Evolutionary conservation across 2,329 filamentous ascomycete genomes (phyloP), one percentile per base, ranked within the genome.

Genomic region (Bertia moriformis): DNA sequence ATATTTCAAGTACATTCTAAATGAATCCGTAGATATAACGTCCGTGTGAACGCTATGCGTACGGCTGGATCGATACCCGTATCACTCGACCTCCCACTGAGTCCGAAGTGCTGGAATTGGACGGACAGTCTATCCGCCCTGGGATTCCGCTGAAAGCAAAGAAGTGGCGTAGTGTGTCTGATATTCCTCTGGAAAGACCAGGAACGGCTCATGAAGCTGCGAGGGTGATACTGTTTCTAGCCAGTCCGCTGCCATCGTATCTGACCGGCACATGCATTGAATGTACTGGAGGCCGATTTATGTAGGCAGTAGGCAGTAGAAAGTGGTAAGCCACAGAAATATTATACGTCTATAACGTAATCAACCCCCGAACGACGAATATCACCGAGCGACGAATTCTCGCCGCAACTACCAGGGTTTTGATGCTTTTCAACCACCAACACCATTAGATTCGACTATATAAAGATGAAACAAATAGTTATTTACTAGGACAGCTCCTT

Each of bases 231-330:
- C 38, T 45, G 3, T 44, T 45, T 15, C 29, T 48, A 15, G 44
- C 44, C n/a, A 44, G 42, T 40, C 44, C 47, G 18, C 18, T 49
- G 18, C 41, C 44, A 12, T 46, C 41, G 3, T 49, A 46, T 41
- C 40, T 47, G 4, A 46, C 46, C 3, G 46, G 41, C 4, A 45
- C 40, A 12, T 46, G 42, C 22, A 46, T 45, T 33, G 41, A 46
- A 17, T 46, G 44, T 22, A 46, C 42, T 10, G 41, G 38, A 1
- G 44, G 41, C 3, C 15, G 41, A 15, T 46, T 40, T 40, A 43
- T 46, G 44, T 43, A 38, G 20, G 17, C 35, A 38, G 4, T 24
- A 35, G 24, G 24, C n/a, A n/a, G n/a, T n/a, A n/a, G n/a, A n/a
- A n/a, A n/a, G n/a, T n/a, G n/a, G n/a, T n/a, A n/a, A n/a, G n/a